Percentiles rank a stretch among this genome's conserved stretches.
These are phyloP conservation scores for Apiotrichum akiyoshidainum DNA, from an alignment of 1,284 basidiomycete genomes.

Conservation along the genomic window DNA sequence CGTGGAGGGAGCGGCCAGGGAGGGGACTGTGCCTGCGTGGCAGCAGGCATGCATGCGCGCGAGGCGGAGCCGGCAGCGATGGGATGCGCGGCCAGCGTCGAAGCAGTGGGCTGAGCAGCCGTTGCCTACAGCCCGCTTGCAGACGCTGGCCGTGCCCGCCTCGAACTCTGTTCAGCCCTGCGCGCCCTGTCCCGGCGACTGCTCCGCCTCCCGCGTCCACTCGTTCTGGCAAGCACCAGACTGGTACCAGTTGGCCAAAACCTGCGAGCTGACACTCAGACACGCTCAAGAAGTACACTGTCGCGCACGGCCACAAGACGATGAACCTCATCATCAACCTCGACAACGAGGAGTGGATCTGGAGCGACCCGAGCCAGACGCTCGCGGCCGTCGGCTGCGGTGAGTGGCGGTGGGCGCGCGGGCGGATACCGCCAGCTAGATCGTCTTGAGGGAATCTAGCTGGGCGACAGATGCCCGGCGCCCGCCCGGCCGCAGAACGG, in stretches of 20 bases:
- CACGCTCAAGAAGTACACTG: conserved; percentile 89
- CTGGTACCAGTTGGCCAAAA: no score
- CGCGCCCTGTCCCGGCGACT: no score
- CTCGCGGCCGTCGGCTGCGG: conserved; percentile 71
- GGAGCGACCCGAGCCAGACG: conserved; percentile 63
- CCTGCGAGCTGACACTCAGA: conserved; percentile 60
- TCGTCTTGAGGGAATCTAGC: no score
- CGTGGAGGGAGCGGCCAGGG: neutral
- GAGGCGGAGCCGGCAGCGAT: no score
- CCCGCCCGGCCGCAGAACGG: no score
- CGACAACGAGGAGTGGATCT: conserved; percentile 88
- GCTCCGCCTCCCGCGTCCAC: neutral
- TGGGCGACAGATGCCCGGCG: no score
- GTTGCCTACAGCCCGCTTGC: no score
- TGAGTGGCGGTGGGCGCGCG: conserved; percentile 51
- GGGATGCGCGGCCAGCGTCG: no score
- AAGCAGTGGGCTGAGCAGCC: no score
- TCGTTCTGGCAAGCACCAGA: neutral
- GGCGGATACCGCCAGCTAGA: no score
- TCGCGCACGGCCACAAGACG: conserved; percentile 94
- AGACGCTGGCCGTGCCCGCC: no score
- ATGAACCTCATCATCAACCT: conserved; percentile 93
- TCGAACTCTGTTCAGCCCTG: neutral
- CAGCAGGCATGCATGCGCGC: no score
- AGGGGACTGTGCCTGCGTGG: neutral